Base-by-base conservation (phyloP, 495 filamentous ascomycete genomes). In the Astrocystis sublimbata region DNA sequence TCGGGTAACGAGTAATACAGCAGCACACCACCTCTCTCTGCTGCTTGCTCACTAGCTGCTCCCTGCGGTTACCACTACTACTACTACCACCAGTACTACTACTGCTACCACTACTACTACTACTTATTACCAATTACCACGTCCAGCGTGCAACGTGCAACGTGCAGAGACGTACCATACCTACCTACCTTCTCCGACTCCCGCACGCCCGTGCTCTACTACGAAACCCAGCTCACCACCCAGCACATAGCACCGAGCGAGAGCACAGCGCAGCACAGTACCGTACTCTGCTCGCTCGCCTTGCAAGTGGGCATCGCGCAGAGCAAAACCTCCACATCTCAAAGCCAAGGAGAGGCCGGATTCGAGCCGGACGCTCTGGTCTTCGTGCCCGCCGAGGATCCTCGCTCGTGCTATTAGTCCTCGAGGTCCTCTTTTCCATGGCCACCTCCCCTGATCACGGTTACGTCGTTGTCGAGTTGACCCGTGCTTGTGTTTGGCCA, bases 351-450 rank as follows among this genome's bases (percentile, higher is more conserved):
- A 49, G 56, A 12, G 42, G 56, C 56, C 43, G 36, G 50, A 12
- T 59, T 17, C 40, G 6, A 31, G 56, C 56, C 43, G 36, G 50
- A 12, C 50, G 28, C 40, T 41, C 30, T 58, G 40, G 24, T 46
- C 35, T 40, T n/a, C 67, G 21, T 63, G 67, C 64, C 63, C 69
- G 68, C 62, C 65, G 65, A 65, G 68, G 63, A 36, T 61, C 70
- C 58, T 66, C 65, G 52, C 61, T 45, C 50, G 42, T 40, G 41
- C 45, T 56, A 58, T n/a, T n/a, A n/a, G n/a, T 68, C 60, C 66
- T 66, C 65, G 60, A 68, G 69, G 66, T 71, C 68, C 64, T 70
- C 63, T 71, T 66, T 69, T 71, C 68, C 71, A 73, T 73, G 73
- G 70, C 69, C 68, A 72, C 69, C 65, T 67, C 66, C 73, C 70